A percentile compares a stretch with the other conserved stretches of the same genome.
These are phyloP conservation scores for Parmales sp. DNA, from an alignment of 108 stramenopile species.

Conservation along the genomic window DNA sequence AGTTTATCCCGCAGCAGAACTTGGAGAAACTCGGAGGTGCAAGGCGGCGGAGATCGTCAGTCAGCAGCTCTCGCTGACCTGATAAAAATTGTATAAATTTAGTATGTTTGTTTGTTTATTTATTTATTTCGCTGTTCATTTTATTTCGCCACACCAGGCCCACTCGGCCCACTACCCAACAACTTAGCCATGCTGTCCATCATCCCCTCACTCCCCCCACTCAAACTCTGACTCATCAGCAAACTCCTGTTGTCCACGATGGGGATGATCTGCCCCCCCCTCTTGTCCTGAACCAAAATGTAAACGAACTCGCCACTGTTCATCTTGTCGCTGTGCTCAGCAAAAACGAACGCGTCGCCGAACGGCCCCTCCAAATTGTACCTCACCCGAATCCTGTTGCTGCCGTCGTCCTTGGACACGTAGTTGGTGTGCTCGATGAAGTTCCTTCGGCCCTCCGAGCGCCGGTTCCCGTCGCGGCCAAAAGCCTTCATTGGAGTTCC, in stretches of 20 bases:
- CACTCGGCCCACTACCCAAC: no score
- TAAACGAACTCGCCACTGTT: conserved; percentile 84
- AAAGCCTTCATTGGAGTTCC: conserved; percentile 81
- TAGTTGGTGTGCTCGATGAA: conserved; percentile 89
- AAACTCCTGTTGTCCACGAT: conserved; percentile 63
- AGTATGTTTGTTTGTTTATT: no score
- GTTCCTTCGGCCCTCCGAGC: conserved; percentile 87
- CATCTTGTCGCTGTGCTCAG: conserved; percentile 67
- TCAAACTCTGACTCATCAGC: conserved; percentile 50
- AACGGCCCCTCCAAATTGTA: conserved; percentile 86
- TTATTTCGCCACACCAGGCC: no score
- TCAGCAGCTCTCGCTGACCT: no score
- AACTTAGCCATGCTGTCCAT: not conserved
- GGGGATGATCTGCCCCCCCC: conserved; percentile 51
- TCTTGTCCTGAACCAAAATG: conserved; percentile 79
- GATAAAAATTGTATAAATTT: no score
- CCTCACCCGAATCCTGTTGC: conserved; percentile 74
- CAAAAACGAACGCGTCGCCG: conserved; percentile 70
- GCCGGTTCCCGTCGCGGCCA: conserved; percentile 83
- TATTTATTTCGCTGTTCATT: no score
- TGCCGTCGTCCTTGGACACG: conserved; percentile 60
- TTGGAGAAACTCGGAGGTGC: no score
- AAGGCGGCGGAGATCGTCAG: no score
- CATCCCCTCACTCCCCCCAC: conserved; percentile 52
- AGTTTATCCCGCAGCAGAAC: no score